Conservation (phyloP, 2,329 filamentous ascomycete species). For the Fusarium subtropicale region DNA sequence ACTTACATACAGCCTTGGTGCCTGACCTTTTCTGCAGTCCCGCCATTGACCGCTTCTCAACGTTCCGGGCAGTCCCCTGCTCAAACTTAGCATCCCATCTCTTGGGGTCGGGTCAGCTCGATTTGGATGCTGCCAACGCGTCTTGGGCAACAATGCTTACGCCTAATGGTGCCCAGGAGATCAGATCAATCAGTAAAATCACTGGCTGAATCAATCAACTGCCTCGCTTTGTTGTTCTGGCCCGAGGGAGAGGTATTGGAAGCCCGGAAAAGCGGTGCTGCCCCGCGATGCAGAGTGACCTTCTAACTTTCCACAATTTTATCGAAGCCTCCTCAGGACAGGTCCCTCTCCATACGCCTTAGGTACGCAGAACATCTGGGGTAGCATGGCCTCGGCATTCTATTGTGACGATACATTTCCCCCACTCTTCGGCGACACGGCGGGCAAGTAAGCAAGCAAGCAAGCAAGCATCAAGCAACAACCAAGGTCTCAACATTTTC, state of each 20-base stretch:
- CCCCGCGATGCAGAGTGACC: conserved; percentile 31
- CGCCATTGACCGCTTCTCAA: conserved; percentile 51
- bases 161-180: conserved; percentile 50
- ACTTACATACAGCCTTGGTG: conserved; percentile 47
- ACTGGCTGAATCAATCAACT: conserved; percentile 30
- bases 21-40: conserved; percentile 44
- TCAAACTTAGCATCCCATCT: conserved; percentile 46
- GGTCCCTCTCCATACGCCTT: background rate
- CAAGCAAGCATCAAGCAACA: background rate
- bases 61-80: conserved; percentile 52
- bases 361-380: conserved; percentile 45
- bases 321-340: conserved; percentile 1
- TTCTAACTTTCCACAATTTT: conserved; percentile 16
- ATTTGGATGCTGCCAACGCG: conserved; percentile 47
- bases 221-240: conserved; percentile 4
- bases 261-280: conserved; percentile 29
- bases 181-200: conserved; percentile 37
- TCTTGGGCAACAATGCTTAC: conserved; percentile 52
- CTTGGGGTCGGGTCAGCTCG: conserved; percentile 44
- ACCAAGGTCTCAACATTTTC: conserved; percentile 6
- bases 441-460: background rate
- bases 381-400: conserved; percentile 42
- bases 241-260: conserved; percentile 35
- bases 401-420: conserved; percentile 31
- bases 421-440: conserved; percentile 37